phyloP scores from a whole-genome alignment of 495 filamentous ascomycete genomes.

The Penicillium lagena region DNA sequence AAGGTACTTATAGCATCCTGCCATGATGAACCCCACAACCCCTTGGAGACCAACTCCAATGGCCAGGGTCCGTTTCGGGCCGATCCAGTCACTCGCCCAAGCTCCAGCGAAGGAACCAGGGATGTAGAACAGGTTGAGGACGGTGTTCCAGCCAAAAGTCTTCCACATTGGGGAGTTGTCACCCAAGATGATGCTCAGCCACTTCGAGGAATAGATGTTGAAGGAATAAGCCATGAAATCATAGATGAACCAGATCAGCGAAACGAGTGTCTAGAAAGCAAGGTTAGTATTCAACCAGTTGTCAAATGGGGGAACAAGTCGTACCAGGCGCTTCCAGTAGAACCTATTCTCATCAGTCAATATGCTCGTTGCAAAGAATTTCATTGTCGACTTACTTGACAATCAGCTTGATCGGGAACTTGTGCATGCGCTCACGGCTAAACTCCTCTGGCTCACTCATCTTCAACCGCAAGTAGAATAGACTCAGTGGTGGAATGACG shows the following conservation, averaged over 20 bases:
- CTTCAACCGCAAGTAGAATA: constrained; percentile 69
- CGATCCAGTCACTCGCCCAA: constrained; percentile 65
- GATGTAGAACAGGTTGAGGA: constrained; percentile 82
- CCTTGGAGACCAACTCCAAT: constrained; percentile 63
- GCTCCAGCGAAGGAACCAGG: constrained; percentile 76
- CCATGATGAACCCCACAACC: constrained; percentile 83
- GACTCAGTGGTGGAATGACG: constrained; percentile 66
- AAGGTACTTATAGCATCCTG: constrained; percentile 61
- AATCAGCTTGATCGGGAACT: constrained; percentile 43
- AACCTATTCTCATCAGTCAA: constrained; percentile 27
- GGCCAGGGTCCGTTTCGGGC: constrained; percentile 65
- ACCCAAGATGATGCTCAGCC: constrained; percentile 60
- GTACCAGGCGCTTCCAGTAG: constrained; percentile 44
- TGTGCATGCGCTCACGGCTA: constrained; percentile 51
- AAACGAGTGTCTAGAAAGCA: constrained; percentile 58
- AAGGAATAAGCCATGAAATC: constrained; percentile 81
- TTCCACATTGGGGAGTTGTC: constrained; percentile 55
- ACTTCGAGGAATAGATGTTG: constrained; percentile 67
- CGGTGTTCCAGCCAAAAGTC: constrained; percentile 76
- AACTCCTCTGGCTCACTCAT: constrained; percentile 82
- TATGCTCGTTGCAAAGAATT: neutral
- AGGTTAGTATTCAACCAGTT: constrained; percentile 44
- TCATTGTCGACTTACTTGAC: constrained; percentile 31
- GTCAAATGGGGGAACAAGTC: neutral
- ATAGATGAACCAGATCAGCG: constrained; percentile 88